phyloP scores from a whole-genome alignment of 225 moss, liverwort and hornwort genomes.

The Pleurozium schreberi region DNA sequence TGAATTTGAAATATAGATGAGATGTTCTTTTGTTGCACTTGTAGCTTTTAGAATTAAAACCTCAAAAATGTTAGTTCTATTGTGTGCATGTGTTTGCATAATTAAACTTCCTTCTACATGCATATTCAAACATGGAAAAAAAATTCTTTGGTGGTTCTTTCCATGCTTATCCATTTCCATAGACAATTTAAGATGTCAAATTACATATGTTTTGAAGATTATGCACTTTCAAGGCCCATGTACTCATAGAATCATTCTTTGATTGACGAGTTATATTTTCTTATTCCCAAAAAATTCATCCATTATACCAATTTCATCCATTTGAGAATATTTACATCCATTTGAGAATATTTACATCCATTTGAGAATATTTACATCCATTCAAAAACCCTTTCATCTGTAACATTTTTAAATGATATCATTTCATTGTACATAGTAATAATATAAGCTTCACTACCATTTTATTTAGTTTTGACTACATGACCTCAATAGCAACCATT shows the following conservation, averaged over 20 bases:
- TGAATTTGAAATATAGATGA: not conserved
- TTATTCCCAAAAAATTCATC: not conserved
- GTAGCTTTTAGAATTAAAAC: not conserved
- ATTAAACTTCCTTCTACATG: not conserved
- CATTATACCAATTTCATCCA: not conserved
- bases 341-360: too few species aligned
- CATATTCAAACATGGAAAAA: not conserved
- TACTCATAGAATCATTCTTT: not conserved
- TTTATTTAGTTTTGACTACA: not conserved
- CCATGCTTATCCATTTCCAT: not conserved
- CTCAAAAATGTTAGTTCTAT: not conserved
- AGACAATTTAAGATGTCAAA: not conserved
- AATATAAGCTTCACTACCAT: not conserved
- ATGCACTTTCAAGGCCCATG: rapidly evolving
- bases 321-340: too few species aligned
- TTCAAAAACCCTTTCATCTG: not conserved
- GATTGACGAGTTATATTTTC: not conserved
- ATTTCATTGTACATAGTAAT: not conserved
- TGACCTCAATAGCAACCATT: not conserved
- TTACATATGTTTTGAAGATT: not conserved
- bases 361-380: rapidly evolving
- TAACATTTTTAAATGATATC: not conserved
- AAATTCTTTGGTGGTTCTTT: not conserved
- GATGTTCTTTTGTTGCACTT: not conserved
- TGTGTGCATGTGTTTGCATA: rapidly evolving